Evolutionary conservation across 2,329 filamentous ascomycete genomes (phyloP), one percentile per base, ranked within the genome.

Genomic region (Monosporascus sp.): DNA sequence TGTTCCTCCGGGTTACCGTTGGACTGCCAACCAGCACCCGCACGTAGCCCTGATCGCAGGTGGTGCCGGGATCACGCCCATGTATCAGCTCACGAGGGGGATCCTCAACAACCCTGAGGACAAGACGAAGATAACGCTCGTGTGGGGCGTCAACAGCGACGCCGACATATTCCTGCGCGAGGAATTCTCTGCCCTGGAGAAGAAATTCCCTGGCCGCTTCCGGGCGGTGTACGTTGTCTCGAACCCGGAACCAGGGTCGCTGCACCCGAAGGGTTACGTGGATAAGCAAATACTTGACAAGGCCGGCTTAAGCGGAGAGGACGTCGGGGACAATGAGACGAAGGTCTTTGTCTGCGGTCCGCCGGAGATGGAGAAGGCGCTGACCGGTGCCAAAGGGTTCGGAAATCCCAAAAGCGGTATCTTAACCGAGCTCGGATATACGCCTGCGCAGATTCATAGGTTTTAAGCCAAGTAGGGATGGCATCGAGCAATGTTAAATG

Each of bases 261-360:
- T 60, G 0, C 70, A 76, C 51, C 65, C 71, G 11, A 81, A 76
- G 62, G 86, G 85, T 0, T 79, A 80, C 53, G 74, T 90, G 8
- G 81, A 78, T 2, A 76, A 74, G 62, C 73, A 78, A 52, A 60
- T 88, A 36, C 61, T 89, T 53, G 66, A 74, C 56, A 73, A 80
- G 56, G 73, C 80, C 14, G 68, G 70, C 6, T 22, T 46, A n/a
- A 15, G 24, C 9, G 65, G 73, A 6, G 62, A 60, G n/a, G 62
- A 68, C 3, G 56, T 56, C 8, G 51, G 49, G 4, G 53, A 54
- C 55, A 68, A 69, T 56, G 70, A 75, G 31, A 73, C 72, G 2
- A 86, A 86, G 68, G 81, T 89, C 0, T 85, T 88, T 61, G 73
- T 89, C 1, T 88, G 85, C 63, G 86, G 86, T 0, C 86, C 86